Evolutionary conservation across 2,329 filamentous ascomycete species (phyloP).

Genomic region (Talaromyces sp.): DNA sequence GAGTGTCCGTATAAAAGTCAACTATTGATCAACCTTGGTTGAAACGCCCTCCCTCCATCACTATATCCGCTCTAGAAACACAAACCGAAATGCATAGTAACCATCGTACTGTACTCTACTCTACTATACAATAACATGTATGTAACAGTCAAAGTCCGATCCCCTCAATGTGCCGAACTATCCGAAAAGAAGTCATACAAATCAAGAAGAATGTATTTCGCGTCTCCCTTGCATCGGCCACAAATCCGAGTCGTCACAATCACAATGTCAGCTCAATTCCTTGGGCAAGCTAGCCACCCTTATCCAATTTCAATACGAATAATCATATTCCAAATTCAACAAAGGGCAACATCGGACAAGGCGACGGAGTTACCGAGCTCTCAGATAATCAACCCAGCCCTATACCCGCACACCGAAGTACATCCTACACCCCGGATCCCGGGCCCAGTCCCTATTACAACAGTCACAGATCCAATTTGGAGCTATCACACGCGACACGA

Average conservation of each 20-base stretch:
- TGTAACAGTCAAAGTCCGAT: background rate
- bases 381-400: too few species aligned
- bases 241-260: conserved; percentile 2
- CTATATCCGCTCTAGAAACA: too few species aligned
- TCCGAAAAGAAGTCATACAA: background rate
- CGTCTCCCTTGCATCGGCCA: conserved; percentile 12
- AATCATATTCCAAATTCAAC: too few species aligned
- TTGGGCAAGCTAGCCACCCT: background rate
- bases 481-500: background rate
- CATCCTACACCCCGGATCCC: background rate
- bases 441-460: background rate
- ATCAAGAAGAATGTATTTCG: background rate
- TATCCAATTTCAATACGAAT: too few species aligned
- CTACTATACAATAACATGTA: background rate
- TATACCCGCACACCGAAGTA: too few species aligned
- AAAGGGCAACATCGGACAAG: too few species aligned
- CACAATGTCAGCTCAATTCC: background rate
- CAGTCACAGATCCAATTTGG: background rate
- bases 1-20: too few species aligned
- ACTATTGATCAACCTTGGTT: too few species aligned
- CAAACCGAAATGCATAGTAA: too few species aligned
- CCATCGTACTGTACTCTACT: background rate
- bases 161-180: conserved; percentile 1
- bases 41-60: too few species aligned
- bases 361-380: too few species aligned